Conservation (phyloP, 495 filamentous ascomycete species). For the Acidomyces sp. region DNA sequence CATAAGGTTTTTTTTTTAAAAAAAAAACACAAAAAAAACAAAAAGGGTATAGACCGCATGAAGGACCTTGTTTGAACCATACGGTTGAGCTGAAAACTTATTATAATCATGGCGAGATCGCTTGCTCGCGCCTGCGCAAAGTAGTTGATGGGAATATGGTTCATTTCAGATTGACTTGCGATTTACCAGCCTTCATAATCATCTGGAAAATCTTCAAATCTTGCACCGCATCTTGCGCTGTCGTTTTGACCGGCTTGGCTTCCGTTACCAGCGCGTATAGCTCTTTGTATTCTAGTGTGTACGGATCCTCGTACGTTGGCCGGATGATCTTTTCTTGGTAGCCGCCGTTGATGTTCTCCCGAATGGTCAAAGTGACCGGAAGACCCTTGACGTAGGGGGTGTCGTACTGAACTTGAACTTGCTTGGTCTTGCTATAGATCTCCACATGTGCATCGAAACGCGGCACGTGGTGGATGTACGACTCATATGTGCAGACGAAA, state of each 20-base stretch:
- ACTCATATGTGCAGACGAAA: conserved; percentile 44
- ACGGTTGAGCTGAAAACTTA: no score
- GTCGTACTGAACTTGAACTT: conserved; percentile 36
- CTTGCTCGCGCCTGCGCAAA: no score
- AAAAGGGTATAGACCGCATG: no score
- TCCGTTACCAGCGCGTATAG: conserved; percentile 36
- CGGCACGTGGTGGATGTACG: conserved; percentile 40
- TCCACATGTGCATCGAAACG: conserved; percentile 44
- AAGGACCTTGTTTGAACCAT: no score
- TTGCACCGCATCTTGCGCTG: conserved; percentile 34
- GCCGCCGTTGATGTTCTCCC: conserved; percentile 33
- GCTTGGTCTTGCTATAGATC: conserved; percentile 40
- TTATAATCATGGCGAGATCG: no score
- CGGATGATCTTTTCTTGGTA: conserved; percentile 27
- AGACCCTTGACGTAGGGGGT: conserved; percentile 39
- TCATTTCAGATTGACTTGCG: no score
- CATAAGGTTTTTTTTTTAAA: no score
- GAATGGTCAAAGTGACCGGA: conserved; percentile 37
- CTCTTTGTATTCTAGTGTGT: conserved; percentile 36
- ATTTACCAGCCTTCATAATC: conserved; percentile 17
- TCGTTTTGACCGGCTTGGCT: conserved; percentile 37
- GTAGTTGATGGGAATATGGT: no score
- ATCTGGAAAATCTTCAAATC: conserved; percentile 37
- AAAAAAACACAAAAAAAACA: no score
- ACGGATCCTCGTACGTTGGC: conserved; percentile 40